Base-by-base conservation (phyloP, 2,329 filamentous ascomycete species). In the Aureobasidium sp. region DNA sequence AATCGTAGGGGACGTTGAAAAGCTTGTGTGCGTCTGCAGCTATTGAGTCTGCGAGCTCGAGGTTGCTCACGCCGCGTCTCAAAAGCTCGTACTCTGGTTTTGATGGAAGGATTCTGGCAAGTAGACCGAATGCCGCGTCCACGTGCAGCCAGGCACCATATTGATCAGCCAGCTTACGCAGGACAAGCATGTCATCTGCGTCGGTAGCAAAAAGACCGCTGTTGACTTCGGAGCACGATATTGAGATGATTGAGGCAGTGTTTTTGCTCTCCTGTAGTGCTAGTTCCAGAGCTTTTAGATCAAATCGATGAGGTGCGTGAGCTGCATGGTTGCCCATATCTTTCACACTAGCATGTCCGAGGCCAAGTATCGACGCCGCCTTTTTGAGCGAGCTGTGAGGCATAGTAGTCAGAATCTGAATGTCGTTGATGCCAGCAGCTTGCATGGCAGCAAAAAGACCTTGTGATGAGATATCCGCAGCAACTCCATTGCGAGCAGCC, bases 1-100 rank as follows among this genome's bases (percentile, higher is more conserved):
- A 92, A 73, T 97, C 93, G 69, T 97, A 97, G 0, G 93, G 92
- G 50, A 96, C 91, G 67, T 97, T 97, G 64, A 97, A 82, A n/a
- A 96, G 77, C 71, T 97, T 97, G 74, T 97, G 93, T 0, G 84
- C 89, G 69, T 97, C 92, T 2, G 89, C 87, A 0, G 90, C 87
- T 67, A 97, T 92, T 56, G 90, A 95, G 71, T 97, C 91, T 3
- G 89, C 91, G 2, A 96, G 78, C 65, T 96, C 87, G 13, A 97
- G 73, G 0, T 89, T 90, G 4, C 82, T 79, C 1, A 76, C 76
- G 76, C 80, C 63, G 75, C 80, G 39, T 71, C 74, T 63, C 75
- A 85, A 64, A 84, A 71, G 51, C 64, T 75, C 71, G 70, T 89
- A 92, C 62, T 87, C 82, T 10, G 63, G 39, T 4, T 79, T 71